Base-by-base conservation (phyloP, 2,329 filamentous ascomycete species). In the Alternaria alternata region DNA sequence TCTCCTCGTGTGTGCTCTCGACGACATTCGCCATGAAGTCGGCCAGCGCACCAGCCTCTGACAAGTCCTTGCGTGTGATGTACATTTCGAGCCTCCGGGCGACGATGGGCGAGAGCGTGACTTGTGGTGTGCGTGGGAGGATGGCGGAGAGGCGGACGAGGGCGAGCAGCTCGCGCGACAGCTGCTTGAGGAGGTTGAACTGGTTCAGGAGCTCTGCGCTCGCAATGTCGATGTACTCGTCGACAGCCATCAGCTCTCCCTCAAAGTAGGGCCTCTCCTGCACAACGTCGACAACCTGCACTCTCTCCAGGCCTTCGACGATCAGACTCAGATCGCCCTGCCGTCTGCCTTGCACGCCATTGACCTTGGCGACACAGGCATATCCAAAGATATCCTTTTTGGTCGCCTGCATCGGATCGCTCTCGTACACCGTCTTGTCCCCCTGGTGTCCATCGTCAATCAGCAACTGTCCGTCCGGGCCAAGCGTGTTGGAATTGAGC, bases 21-120 rank as follows among this genome's bases (percentile, higher is more conserved):
- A 96, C 87, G 24, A 98, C 87, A 75, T 97, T 96, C 39, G 93
- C 90, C 93, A 99, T 97, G 76, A 98, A 98, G 77, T 99, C 95
- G 7, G 95, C 94, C 9, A 99, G 84, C 8, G 88, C 82, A 2
- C 94, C 94, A 1, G 94, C 94, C 68, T 98, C 93, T 42, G 87
- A 84, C 51, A 95, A 78, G 60, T 93, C 89, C 75, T 95, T 96
- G 76, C 90, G 89, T 32, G 89, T 86, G 65, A 99, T 97, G 78
- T 93, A 95, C 54, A 94, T 81, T 73, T 98, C 94, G 43, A 99
- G 87, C 53, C 94, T 88, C 51, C 93, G 88, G 0, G 93, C 93
- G 53, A 98, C 85, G n/a, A 94, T 82, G 1, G 94, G 94, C 4
- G 93, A 94, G 16, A 98, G 81, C 4, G 88, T 85, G 22, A 86